A percentile compares a stretch with the other conserved stretches of the same genome.
Evolutionary conservation across 345 rosid species (phyloP).

Genomic region (Bruguiera parviflora): DNA sequence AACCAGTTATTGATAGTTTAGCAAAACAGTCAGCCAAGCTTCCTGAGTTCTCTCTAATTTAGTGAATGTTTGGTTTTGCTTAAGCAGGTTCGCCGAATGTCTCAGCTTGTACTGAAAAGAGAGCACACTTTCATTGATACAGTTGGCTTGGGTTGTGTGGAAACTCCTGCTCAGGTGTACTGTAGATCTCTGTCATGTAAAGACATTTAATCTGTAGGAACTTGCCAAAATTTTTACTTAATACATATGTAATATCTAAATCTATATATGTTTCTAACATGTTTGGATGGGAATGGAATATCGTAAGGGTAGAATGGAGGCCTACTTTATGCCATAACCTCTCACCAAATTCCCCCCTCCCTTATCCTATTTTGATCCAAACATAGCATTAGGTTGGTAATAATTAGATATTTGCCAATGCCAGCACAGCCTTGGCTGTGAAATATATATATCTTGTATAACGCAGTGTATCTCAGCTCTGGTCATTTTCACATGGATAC

Average conservation of each 20-base stretch:
- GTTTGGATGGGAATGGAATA: not conserved
- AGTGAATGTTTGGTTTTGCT: constrained; percentile 2
- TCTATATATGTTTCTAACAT: not conserved
- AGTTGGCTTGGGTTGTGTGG: constrained; percentile 65
- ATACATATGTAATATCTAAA: not conserved
- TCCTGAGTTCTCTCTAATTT: constrained; percentile 9
- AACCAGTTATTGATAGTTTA: constrained; percentile 10
- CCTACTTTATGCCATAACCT: not conserved
- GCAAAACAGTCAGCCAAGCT: not conserved
- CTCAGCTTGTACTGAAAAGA: constrained; percentile 87
- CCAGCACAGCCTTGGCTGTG: not conserved
- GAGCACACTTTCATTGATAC: constrained; percentile 78
- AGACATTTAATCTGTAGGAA: not conserved
- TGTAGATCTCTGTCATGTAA: not conserved
- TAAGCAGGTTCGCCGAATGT: constrained; percentile 77
- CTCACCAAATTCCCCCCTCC: not conserved
- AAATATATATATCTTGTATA: not conserved
- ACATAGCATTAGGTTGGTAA: not conserved
- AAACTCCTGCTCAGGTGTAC: constrained; percentile 77
- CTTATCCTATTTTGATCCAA: not conserved
- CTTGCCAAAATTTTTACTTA: not conserved
- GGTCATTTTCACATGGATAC: not conserved
- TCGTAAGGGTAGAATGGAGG: not conserved
- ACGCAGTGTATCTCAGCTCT: not conserved
- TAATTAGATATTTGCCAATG: not conserved